Base-by-base conservation (phyloP, 371 early-diverging fungal genomes). In the Chytridium lagenaria region DNA sequence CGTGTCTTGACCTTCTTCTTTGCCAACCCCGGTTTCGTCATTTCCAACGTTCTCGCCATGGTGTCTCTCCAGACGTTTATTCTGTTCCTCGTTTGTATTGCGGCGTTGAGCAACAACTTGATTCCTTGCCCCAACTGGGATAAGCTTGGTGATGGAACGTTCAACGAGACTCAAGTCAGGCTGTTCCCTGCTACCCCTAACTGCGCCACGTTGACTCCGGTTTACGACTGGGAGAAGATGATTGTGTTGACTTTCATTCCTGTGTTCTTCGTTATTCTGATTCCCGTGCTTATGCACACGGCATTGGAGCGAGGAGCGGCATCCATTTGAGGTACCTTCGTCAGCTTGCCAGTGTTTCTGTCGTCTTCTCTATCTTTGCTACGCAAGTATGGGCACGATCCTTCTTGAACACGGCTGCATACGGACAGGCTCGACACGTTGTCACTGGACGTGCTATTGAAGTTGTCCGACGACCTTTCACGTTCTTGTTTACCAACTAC, bases 381-480 rank as follows among this genome's bases (percentile, higher is more conserved):
- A 39, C 52, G 2, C 57, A 57, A 26, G 26, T 30, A 7, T 57
- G 57, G 19, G 50, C 92, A 66, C 89, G 92, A 80, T 88, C 93
- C 61, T 89, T 95, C 40, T 78, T 93, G 74, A 88, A 90, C 71
- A 92, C 93, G 74, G 73, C 93, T 76, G 89, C 88, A 0, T 94
- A 90, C 70, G 94, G 94, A 69, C 90, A 90, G 12, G 80, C 78
- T 26, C 30, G 67, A 37, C 95, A 95, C 75, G 92, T 94, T 71
- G 92, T 90, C 31, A 93, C 95, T 1, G 96, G 96, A 0, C 92
- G 96, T 78, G 93, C 93, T n/a, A 92, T 95, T 76, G 94, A 94
- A 2, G 95, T 94, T 0, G 87, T 94, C 1, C 90, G 95, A 5
- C 78, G 90, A 16, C 89, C 92, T 16, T 95, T 95, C 57, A 22